Conservation (phyloP, 75 land plant species). For the Azolla pinnata region DNA sequence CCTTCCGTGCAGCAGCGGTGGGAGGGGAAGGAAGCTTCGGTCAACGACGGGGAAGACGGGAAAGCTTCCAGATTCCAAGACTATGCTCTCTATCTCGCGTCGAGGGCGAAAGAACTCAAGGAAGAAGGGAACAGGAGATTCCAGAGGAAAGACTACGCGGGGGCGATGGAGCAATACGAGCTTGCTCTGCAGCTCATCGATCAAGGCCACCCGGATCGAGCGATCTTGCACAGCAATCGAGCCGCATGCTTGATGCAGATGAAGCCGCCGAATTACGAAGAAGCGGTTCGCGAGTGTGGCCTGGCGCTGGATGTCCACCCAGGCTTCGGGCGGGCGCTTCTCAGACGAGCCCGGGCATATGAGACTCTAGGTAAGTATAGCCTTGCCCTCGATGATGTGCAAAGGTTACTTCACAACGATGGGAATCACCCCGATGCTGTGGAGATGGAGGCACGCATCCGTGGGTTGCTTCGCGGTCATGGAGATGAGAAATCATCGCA, state of each 20-base stretch:
- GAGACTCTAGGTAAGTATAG: conserved; percentile 53
- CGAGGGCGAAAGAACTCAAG: conserved; percentile 66
- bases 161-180: conserved; percentile 59
- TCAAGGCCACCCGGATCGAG: conserved; percentile 54
- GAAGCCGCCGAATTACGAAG: conserved; percentile 59
- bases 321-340: conserved; percentile 54
- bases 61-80: background rate
- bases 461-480: conserved; percentile 32
- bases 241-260: conserved; percentile 84
- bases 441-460: conserved; percentile 47
- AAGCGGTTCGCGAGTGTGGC: conserved; percentile 56
- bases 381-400: conserved; percentile 53
- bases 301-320: conserved; percentile 68
- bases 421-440: conserved; percentile 51
- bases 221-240: conserved; percentile 71
- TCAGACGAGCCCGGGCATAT: conserved; percentile 60
- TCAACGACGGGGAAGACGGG: too few species aligned
- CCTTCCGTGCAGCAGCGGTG: too few species aligned
- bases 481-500: conserved; percentile 37
- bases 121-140: conserved; percentile 69
- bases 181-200: conserved; percentile 51
- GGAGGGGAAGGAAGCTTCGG: too few species aligned
- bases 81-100: background rate
- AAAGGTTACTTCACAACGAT: conserved; percentile 37
- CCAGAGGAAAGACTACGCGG: conserved; percentile 50